These are phyloP conservation scores for Colletotrichum sansevieriae DNA, from an alignment of 2,329 filamentous ascomycete genomes.

Conservation along the genomic window DNA sequence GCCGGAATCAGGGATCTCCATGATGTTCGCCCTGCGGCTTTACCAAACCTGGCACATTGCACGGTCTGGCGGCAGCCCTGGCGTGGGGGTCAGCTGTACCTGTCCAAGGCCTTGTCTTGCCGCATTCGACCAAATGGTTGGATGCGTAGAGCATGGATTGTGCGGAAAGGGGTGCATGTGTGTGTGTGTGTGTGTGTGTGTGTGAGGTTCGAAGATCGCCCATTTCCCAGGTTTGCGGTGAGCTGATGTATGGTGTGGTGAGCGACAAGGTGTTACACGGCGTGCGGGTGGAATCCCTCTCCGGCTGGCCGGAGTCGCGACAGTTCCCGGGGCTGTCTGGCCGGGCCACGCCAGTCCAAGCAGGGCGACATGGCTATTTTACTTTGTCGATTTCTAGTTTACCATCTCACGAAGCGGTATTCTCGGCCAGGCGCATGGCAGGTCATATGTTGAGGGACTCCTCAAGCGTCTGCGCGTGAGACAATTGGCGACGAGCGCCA, in stretches of 20 bases:
- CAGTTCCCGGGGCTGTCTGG: background rate
- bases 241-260: background rate
- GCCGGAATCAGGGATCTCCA: conserved; percentile 5
- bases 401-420: background rate
- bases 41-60: conserved; percentile 26
- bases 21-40: conserved; percentile 28
- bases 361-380: background rate
- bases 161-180: conserved; percentile 2
- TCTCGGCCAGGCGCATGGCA: too few species aligned
- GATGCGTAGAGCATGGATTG: conserved; percentile 11
- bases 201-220: background rate
- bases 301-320: background rate
- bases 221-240: background rate
- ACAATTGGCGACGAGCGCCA: too few species aligned
- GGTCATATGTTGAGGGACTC: too few species aligned
- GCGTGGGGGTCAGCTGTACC: conserved; percentile 25
- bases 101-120: background rate
- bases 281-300: background rate
- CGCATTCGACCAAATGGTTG: conserved; percentile 24
- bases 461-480: too few species aligned
- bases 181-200: too few species aligned
- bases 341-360: background rate
- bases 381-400: background rate
- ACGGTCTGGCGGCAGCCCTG: conserved; percentile 14
- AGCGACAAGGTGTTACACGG: background rate